A percentile compares a stretch with the other conserved stretches of the same genome.
Conservation (phyloP, 225 moss, liverwort and hornwort species). For the Bryum argenteum region DNA sequence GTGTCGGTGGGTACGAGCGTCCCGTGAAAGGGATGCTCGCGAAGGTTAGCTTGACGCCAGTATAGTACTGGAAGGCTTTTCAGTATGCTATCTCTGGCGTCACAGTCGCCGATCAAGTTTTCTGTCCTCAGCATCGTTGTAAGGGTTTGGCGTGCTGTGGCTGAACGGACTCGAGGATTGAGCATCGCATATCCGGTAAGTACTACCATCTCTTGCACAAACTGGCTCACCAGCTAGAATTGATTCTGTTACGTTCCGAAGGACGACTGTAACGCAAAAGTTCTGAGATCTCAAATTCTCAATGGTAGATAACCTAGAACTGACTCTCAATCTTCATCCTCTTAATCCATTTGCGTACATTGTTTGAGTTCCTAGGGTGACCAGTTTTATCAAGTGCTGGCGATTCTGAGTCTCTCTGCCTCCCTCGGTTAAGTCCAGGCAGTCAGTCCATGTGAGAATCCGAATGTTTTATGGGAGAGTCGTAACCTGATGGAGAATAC, state of each 20-base stretch:
- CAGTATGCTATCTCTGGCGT: constrained; percentile 33
- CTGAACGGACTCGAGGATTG: constrained; percentile 37
- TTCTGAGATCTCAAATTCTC: no score
- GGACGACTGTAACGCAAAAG: no score
- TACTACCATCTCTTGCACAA: not conserved
- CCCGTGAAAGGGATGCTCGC: constrained; percentile 17
- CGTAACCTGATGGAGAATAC: not conserved
- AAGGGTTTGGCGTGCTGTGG: constrained; percentile 35
- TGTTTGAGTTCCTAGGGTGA: not conserved
- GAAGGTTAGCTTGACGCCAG: constrained; percentile 25
- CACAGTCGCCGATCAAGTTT: constrained; percentile 18
- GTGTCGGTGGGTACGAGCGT: no score
- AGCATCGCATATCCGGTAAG: constrained; percentile 36
- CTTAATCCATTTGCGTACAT: not conserved
- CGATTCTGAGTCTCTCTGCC: not conserved
- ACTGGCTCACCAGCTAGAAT: no score
- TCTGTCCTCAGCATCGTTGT: constrained; percentile 28
- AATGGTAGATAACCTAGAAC: no score
- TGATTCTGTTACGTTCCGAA: no score
- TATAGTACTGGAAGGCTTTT: constrained; percentile 12
- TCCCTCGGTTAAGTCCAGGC: not conserved
- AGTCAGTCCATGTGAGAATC: not conserved
- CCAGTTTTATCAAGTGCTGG: not conserved
- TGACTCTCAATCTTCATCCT: not conserved
- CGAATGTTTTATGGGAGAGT: not conserved